phyloP scores from a whole-genome alignment of 768 basidiomycete species.

The Chiua virens region DNA sequence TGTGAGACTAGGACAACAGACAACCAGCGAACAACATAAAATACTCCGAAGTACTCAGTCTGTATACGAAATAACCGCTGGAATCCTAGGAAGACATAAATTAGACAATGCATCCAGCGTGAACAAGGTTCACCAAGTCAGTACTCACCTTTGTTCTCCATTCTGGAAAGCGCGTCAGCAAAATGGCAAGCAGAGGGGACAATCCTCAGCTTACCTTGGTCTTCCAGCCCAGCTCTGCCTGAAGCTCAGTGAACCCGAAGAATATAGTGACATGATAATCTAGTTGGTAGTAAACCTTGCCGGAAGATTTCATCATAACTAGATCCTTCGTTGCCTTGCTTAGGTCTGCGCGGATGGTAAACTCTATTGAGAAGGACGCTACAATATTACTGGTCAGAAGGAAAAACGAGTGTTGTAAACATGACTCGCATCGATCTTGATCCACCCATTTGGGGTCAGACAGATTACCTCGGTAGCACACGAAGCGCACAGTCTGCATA shows the following conservation, averaged over 20 bases:
- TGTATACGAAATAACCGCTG: background rate
- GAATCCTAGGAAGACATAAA: background rate
- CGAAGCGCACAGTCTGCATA: no score
- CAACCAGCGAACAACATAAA: no score
- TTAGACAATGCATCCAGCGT: background rate
- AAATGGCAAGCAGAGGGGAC: background rate
- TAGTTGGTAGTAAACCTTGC: slow-evolving; percentile 6
- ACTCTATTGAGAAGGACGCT: slow-evolving; percentile 7
- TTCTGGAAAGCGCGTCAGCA: background rate
- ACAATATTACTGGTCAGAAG: background rate
- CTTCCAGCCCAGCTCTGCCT: slow-evolving; percentile 9
- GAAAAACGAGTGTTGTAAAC: background rate
- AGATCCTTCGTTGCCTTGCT: background rate
- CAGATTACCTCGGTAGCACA: slow-evolving; percentile 9
- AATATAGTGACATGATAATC: slow-evolving; percentile 14
- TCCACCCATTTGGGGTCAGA: slow-evolving; percentile 14
- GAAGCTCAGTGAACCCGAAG: slow-evolving; percentile 10
- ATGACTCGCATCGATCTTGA: slow-evolving; percentile 7
- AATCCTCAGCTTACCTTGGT: background rate
- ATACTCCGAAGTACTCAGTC: background rate
- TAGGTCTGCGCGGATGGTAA: slow-evolving; percentile 3
- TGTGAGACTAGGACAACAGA: no score
- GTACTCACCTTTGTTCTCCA: slow-evolving; percentile 1
- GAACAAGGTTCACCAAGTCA: background rate
- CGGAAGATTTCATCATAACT: background rate